Conservation (phyloP, 2,329 filamentous ascomycete species). For the Pseudophaeomoniella oleicola region DNA sequence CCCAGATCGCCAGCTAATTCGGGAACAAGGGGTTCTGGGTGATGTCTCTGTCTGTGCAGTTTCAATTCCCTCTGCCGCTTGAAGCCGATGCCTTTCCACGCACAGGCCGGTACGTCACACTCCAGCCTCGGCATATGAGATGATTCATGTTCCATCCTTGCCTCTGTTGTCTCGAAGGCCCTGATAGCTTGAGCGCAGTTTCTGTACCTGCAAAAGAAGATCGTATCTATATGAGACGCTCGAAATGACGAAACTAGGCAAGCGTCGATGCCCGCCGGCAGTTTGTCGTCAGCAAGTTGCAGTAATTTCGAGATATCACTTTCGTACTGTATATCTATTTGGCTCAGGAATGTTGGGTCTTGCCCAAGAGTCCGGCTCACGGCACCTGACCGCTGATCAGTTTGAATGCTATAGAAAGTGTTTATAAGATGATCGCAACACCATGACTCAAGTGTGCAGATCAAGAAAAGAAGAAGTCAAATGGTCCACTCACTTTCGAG, state of each 20-base stretch:
- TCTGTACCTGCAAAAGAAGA: background rate
- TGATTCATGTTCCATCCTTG: background rate
- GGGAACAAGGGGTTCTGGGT: background rate
- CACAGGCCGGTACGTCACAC: background rate
- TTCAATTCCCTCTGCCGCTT: background rate
- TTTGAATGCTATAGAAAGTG: too few relatives aligned
- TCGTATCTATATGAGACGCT: background rate
- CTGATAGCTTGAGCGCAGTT: background rate
- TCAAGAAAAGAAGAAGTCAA: too few relatives aligned
- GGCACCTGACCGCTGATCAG: too few relatives aligned
- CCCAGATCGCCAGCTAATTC: background rate
- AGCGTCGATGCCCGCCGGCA: too few relatives aligned
- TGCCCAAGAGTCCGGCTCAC: too few relatives aligned
- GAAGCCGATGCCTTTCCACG: background rate
- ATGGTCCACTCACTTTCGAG: too few relatives aligned
- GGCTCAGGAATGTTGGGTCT: too few relatives aligned
- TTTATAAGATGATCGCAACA: too few relatives aligned
- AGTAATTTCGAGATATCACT: too few relatives aligned
- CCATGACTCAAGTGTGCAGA: too few relatives aligned
- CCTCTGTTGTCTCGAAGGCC: background rate
- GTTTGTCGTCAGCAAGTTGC: too few relatives aligned
- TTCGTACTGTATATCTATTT: too few relatives aligned
- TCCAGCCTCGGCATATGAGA: background rate
- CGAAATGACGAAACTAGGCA: background rate
- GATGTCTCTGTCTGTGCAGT: background rate